These are phyloP conservation scores for Fusarium fracticaudum DNA, from an alignment of 2,329 filamentous ascomycete species.

Conservation along the genomic window DNA sequence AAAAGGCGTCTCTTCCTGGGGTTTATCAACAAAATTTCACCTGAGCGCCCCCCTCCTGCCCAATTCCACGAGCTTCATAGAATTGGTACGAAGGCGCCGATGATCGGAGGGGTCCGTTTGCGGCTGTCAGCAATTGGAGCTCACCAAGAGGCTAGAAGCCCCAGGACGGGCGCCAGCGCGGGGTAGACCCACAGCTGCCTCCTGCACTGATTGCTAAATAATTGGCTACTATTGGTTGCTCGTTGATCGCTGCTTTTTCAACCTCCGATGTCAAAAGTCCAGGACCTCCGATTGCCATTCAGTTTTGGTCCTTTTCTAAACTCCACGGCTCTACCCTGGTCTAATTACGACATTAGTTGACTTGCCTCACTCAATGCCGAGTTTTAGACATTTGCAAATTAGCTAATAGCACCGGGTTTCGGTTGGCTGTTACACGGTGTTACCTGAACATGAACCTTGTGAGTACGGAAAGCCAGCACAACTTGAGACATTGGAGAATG, in stretches of 20 bases:
- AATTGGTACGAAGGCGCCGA: constrained; percentile 39
- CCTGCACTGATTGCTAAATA: constrained; percentile 46
- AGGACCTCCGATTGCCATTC: constrained; percentile 18
- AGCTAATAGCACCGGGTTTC: not conserved
- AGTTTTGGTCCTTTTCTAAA: not conserved
- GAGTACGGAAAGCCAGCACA: not conserved
- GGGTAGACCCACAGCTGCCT: constrained; percentile 40
- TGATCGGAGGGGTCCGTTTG: constrained; percentile 43
- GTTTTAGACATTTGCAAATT: not conserved
- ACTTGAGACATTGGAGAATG: not conserved
- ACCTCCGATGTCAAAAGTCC: constrained; percentile 38
- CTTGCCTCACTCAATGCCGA: constrained; percentile 1
- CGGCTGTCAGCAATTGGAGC: constrained; percentile 40
- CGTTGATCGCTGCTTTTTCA: constrained; percentile 36
- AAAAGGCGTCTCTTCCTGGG: constrained; percentile 32
- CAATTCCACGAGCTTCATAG: constrained; percentile 40
- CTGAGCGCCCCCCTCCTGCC: constrained; percentile 24
- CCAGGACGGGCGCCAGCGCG: constrained; percentile 38
- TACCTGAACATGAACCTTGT: not conserved
- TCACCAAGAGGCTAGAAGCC: constrained; percentile 34
- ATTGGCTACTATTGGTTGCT: constrained; percentile 34
- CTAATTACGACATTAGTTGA: constrained; percentile 29
- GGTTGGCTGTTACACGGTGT: not conserved
- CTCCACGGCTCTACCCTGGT: constrained; percentile 19
- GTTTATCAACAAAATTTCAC: constrained; percentile 43